These are phyloP conservation scores for Arabidopsis lyrata DNA, from an alignment of 441 rosid species.

Conservation along the genomic window DNA sequence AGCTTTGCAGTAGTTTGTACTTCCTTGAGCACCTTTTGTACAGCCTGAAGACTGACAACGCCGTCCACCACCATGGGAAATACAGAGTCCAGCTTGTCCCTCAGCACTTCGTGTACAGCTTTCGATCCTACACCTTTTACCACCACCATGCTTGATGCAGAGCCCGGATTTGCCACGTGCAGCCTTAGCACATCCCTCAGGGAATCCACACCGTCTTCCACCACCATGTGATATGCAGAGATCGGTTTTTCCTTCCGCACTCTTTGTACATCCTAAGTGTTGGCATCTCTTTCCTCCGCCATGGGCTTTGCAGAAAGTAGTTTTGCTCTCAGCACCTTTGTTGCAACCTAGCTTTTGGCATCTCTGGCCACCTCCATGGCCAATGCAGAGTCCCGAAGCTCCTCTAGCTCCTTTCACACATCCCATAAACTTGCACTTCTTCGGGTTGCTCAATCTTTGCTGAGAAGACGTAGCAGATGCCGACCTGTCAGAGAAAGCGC, in stretches of 20 bases:
- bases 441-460: constrained; percentile 55
- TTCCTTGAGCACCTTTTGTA: constrained; percentile 90
- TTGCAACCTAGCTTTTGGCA: constrained; percentile 87
- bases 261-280: constrained; percentile 92
- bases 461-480: constrained; percentile 62
- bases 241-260: constrained; percentile 97
- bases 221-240: constrained; percentile 93
- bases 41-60: constrained; percentile 75
- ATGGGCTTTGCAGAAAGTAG: constrained; percentile 90
- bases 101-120: constrained; percentile 90
- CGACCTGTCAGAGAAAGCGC: constrained; percentile 62
- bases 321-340: constrained; percentile 91
- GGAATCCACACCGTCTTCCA: constrained; percentile 78
- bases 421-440: constrained; percentile 79
- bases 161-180: constrained; percentile 95
- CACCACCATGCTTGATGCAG: constrained; percentile 95
- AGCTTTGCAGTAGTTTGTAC: constrained; percentile 89
- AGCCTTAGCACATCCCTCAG: constrained; percentile 79
- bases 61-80: constrained; percentile 96
- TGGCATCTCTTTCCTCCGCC: constrained; percentile 97
- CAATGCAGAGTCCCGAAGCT: constrained; percentile 89
- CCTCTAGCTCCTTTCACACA: constrained; percentile 92
- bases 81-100: constrained; percentile 93
- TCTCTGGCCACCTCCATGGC: constrained; percentile 96
- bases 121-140: constrained; percentile 85